Evolutionary conservation across 345 rosid genomes (phyloP), one percentile per base, ranked within the genome.

Genomic region (Corymbia maculata): DNA sequence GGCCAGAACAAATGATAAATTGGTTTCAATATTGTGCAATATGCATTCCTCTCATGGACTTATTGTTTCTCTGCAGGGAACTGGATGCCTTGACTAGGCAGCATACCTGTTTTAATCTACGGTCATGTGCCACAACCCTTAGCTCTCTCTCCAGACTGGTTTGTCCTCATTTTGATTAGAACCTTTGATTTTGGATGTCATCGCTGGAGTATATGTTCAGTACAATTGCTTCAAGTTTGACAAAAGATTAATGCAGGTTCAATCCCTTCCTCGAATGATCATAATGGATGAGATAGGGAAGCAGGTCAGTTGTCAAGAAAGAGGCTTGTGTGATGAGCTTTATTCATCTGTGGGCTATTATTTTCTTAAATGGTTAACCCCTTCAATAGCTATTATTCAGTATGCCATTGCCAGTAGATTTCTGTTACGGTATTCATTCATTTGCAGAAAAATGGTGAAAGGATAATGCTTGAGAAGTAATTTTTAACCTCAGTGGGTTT

Each of bases 181-280:
- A 52, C 47, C 87, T 52, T 85, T 51, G 61, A 36, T 30, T 51
- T 51, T 52, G 47, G 87, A 55, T 47, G 26, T 85, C 50, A 10
- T 30, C 52, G 44, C 44, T 85, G 44, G 45, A 52, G 45, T 85
- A 30, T 19, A 24, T 51, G 24, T 87, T 68, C 79, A 30, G 44
- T 44, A 26, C 49, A 9, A 87, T 70, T 75, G 84, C 42, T 52
- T 85, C 50, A 57, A 79, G 84, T 57, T 86, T 88, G 88, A 90
- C 87, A 88, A 88, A 82, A 50, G 89, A 64, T 89, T 61, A 24
- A 52, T 90, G 90, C 97, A 98, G 98, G 99, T 98, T 90, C 98
- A 95, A 89, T 97, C 99, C 75, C 93, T 98, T 88, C 98, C 98
- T 52, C 94, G 99, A 95, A 97, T 97, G 98, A 97, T 97, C 87